Evolutionary conservation across 768 basidiomycete genomes (phyloP), one percentile per base, ranked within the genome.

Genomic region (Lentinula raphanica): DNA sequence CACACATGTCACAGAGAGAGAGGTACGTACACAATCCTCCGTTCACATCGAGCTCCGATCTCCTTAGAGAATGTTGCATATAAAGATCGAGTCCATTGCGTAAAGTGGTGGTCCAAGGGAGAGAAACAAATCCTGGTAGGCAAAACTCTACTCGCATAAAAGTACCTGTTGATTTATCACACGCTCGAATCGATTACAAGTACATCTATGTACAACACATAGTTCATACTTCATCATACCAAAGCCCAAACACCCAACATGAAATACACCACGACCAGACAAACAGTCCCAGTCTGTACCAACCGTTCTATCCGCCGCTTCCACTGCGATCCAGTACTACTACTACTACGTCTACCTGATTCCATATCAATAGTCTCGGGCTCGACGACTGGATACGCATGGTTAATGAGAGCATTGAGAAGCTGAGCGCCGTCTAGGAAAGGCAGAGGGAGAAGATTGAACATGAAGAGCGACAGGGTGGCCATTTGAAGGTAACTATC

Each of bases 361-460:
- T 53, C 36, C 36, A 15, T 1, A 35, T 25, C 35, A 15, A 23
- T 27, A 19, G n/a, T n/a, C n/a, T 21, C 27, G 13, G 36, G 19
- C 23, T 21, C 36, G 1, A 19, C 25, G 4, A 36, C 19, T 2
- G 54, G 40, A 31, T 11, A 4, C 7, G 46, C 9, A 40, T 45
- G 42, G 19, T 68, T 60, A 25, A 71, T 45, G 19, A 69, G 27
- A 5, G 65, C 62, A 12, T 59, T 67, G 8, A 92, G 73, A 19
- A 88, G 72, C 62, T 86, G 80, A 7, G 77, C 71, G 27, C 93
- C 93, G 60, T 95, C 93, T 19, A 94, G 75, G 49, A 74, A 72
- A 2, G 82, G 80, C 32, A 94, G 67, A 0, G 93, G 92, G 23
- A 94, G 76, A 27, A 91, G 79, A 68, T 95, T 95, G 74, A 94